Evolutionary conservation across 306 rosid species (phyloP).

Genomic region (Spatholobus suberectus): DNA sequence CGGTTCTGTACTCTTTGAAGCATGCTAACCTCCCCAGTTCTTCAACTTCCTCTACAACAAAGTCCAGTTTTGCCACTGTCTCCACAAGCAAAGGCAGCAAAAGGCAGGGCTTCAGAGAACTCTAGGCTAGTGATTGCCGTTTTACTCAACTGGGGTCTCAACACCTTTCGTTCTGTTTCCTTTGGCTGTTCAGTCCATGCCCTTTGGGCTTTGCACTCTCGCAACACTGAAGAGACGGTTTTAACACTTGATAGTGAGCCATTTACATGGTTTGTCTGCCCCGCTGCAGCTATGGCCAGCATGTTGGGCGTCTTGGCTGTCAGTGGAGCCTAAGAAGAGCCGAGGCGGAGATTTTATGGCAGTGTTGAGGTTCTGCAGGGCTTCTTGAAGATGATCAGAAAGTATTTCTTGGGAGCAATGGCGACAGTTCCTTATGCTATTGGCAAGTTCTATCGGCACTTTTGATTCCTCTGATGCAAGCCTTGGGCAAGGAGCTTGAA

Average conservation of each 20-base stretch:
- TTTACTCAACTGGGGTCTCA: constrained; percentile 76
- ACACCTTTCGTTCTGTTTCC: constrained; percentile 50
- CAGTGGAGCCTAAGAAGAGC: constrained; percentile 76
- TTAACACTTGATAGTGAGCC: constrained; percentile 61
- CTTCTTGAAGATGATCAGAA: constrained; percentile 82
- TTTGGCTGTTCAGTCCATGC: constrained; percentile 27
- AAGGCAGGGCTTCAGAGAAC: constrained; percentile 85
- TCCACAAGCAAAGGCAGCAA: constrained; percentile 93
- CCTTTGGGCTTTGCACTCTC: constrained; percentile 62
- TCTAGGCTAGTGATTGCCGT: constrained; percentile 79
- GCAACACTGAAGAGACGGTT: constrained; percentile 66
- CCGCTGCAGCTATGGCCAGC: constrained; percentile 61
- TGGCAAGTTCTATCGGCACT: constrained; percentile 71
- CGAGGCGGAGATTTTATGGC: constrained; percentile 86
- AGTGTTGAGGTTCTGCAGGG: constrained; percentile 71
- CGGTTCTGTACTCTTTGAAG: constrained; percentile 65
- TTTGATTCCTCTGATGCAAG: constrained; percentile 78
- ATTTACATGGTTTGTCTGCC: constrained; percentile 38
- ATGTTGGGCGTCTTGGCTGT: no score
- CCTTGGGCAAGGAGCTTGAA: constrained; percentile 80
- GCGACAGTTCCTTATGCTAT: constrained; percentile 65
- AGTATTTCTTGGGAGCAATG: constrained; percentile 87
- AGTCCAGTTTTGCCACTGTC: constrained; percentile 79
- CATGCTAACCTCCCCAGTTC: constrained; percentile 71
- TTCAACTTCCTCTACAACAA: constrained; percentile 74